Evolutionary conservation across 352 stramenopile genomes (phyloP).

Genomic region (Pythium pyrilobum): DNA sequence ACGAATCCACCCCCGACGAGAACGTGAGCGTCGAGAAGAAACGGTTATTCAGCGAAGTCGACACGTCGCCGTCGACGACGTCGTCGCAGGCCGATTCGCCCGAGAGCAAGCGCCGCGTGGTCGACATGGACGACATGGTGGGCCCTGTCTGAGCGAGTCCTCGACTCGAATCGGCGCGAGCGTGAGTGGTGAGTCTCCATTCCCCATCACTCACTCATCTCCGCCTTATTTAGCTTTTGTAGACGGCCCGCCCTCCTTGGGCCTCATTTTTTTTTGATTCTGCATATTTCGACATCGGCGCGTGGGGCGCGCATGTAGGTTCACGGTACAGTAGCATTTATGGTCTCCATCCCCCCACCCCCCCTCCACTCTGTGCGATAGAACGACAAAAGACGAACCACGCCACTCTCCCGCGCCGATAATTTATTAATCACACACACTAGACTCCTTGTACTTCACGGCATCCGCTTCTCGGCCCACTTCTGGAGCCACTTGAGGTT

Average conservation of each 20-base stretch:
- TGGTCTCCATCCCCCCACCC: neutral
- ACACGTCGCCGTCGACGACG: constrained; percentile 12
- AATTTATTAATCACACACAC: constrained; percentile 12
- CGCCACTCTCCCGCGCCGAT: neutral
- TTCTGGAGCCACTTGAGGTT: constrained; percentile 71
- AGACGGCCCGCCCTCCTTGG: too few species aligned
- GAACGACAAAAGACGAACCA: constrained; percentile 2
- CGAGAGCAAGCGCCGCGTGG: constrained; percentile 36
- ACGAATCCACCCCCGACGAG: constrained; percentile 30
- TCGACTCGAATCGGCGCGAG: too few species aligned
- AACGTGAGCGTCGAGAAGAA: constrained; percentile 52
- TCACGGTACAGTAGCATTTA: constrained; percentile 9
- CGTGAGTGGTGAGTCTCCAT: neutral
- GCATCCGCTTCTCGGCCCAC: constrained; percentile 41
- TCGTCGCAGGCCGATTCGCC: constrained; percentile 11
- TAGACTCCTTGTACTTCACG: neutral
- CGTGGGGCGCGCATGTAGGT: neutral
- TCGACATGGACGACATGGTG: constrained; percentile 36
- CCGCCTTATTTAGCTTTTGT: constrained; percentile 24
- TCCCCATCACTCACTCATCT: too few species aligned
- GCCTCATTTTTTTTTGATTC: constrained; percentile 12
- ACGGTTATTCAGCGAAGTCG: constrained; percentile 38
- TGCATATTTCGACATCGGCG: neutral
- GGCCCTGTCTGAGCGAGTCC: constrained; percentile 12
- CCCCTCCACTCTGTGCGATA: constrained; percentile 5